These are phyloP conservation scores for Spathaspora gorwiae DNA, from an alignment of 805 yeast genomes.

Conservation along the genomic window DNA sequence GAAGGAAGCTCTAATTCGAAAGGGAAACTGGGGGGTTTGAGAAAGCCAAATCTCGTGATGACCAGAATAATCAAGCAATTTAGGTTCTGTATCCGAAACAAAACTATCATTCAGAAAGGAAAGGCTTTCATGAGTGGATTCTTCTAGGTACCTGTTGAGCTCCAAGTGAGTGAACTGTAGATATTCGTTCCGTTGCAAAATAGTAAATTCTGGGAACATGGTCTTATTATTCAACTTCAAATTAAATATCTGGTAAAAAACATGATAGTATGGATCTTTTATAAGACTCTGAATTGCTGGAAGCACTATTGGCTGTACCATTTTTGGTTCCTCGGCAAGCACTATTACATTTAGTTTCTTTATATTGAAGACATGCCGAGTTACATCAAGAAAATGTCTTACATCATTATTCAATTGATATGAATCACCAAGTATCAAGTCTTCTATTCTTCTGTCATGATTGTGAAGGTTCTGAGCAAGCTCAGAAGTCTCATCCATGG, in stretches of 20 bases:
- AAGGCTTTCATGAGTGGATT: conserved; percentile 13
- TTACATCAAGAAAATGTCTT: conserved; percentile 4
- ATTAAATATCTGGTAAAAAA: conserved; percentile 27
- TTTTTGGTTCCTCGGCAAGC: not conserved
- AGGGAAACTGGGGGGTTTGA: conserved; percentile 14
- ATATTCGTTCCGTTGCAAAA: conserved; percentile 32
- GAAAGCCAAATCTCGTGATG: conserved; percentile 52
- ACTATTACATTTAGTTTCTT: conserved; percentile 9
- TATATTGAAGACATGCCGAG: conserved; percentile 6
- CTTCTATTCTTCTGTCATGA: not conserved
- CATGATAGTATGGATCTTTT: conserved; percentile 42
- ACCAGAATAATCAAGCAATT: conserved; percentile 26
- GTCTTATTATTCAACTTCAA: not conserved
- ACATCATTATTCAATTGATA: not conserved
- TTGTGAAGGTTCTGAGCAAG: conserved; percentile 37
- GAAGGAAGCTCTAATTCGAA: conserved; percentile 39
- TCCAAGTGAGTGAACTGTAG: conserved; percentile 26
- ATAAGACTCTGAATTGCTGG: conserved; percentile 2
- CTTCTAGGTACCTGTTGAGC: conserved; percentile 16
- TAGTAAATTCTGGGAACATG: conserved; percentile 3
- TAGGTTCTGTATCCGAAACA: conserved; percentile 16
- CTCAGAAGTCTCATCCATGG: conserved; percentile 47
- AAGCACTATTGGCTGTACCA: not conserved
- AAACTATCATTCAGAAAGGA: not conserved
- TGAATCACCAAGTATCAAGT: conserved; percentile 10